phyloP scores from a whole-genome alignment of 192 early-diverging fungal species.

The Coemansia sp. region DNA sequence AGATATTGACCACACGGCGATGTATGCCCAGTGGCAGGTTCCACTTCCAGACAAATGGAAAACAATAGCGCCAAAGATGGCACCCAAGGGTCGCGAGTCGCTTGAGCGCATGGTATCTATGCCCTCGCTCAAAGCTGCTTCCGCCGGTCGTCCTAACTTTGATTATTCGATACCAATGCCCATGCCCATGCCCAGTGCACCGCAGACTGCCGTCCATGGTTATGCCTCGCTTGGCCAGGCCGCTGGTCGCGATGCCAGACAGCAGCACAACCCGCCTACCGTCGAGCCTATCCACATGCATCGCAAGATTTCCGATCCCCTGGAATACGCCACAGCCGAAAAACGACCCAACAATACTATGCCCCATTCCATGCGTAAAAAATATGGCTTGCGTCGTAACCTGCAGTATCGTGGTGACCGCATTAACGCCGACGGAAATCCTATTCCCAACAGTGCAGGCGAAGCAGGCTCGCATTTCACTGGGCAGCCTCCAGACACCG shows the following conservation, averaged over 20 bases:
- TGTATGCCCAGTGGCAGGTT: constrained; percentile 26
- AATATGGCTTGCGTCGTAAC: constrained; percentile 47
- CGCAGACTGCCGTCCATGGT: constrained; percentile 13
- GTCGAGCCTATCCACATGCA: constrained; percentile 20
- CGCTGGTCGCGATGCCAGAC: constrained; percentile 1
- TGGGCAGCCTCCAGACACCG: constrained; percentile 33
- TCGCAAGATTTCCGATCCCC: constrained; percentile 50
- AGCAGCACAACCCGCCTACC: constrained; percentile 4
- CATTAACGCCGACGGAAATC: constrained; percentile 7
- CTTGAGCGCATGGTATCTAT: constrained; percentile 56
- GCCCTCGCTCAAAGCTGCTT: constrained; percentile 37
- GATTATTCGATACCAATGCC: constrained; percentile 36
- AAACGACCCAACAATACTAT: constrained; percentile 31
- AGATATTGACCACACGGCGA: constrained; percentile 6
- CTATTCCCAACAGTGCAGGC: constrained; percentile 10
- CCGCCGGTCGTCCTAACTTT: constrained; percentile 24
- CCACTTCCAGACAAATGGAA: constrained; percentile 24
- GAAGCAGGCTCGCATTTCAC: constrained; percentile 24
- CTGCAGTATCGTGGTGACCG: constrained; percentile 46
- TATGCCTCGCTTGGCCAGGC: constrained; percentile 21
- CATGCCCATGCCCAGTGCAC: constrained; percentile 16
- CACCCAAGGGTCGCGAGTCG: constrained; percentile 30
- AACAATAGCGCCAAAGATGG: not conserved
- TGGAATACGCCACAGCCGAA: constrained; percentile 46
- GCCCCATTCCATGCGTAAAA: constrained; percentile 46